Base-by-base conservation (phyloP, 495 filamentous ascomycete genomes). In the Trichoderma reesei region DNA sequence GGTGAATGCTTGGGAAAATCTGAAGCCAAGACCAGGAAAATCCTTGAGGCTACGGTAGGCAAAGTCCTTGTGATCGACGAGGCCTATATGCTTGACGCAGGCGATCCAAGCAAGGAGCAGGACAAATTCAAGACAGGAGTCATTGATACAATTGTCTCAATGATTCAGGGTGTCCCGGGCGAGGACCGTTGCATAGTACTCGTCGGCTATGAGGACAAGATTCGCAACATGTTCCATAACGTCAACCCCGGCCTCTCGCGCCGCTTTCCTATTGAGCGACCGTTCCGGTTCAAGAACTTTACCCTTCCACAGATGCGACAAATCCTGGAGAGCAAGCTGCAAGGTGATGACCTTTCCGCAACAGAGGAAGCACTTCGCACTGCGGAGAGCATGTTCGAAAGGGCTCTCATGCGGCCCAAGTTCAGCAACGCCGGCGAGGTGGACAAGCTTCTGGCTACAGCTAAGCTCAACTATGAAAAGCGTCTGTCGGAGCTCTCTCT, bases 21-120 rank as follows among this genome's bases (percentile, higher is more conserved):
- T 0, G 89, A 92, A 71, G 78, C 80, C 11, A 84, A 84, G 38
- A 91, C 89, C 0, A 92, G 88, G 69, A 84, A 78, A 0, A 90
- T 91, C 39, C 79, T 92, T 0, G 82, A 80, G 11, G 71, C 83
- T 0, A 83, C 86, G 0, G 54, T 84, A 5, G 89, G 89, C 0
- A 92, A 92, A 67, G 85, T 91, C 9, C 77, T 91, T 1, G 80
- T 91, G 4, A 90, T 91, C 10, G 89, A 92, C 66, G 88, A 91
- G 67, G 88, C 87, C 0, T 91, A 92, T 65, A 80, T 72, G 78
- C 85, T 76, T n/a, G 71, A 76, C 26, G 66, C 69, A 1, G 73
- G 73, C 5, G 59, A 42, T 14, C 66, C 68, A 1, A 63, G 54
- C 8, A 42, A 34, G 7, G n/a, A 41, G 26, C 61, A 66, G 1